Base-by-base conservation (phyloP, 2,329 filamentous ascomycete species). In the Venturia asperata region DNA sequence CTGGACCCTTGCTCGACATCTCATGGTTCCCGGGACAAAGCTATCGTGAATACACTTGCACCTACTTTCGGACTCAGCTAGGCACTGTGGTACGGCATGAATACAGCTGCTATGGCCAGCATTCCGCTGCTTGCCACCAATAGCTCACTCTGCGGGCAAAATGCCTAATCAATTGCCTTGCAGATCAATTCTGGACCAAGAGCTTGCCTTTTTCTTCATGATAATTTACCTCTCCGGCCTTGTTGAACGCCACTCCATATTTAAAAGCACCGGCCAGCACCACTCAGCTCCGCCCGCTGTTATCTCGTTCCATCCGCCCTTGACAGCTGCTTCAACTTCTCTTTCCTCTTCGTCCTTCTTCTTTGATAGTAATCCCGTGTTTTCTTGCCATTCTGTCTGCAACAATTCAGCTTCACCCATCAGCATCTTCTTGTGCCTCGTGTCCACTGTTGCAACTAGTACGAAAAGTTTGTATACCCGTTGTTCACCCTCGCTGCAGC, bases 191-290 rank as follows among this genome's bases (percentile, higher is more conserved):
- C 52, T 37, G 52, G 52, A n/a, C 52, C 52, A 13, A 21, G 19
- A 34, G 19, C 2, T 37, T 58, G 52, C 52, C 52, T 58, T 37
- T 34, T 37, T 21, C 52, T 21, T 58, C 52, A 58, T 37, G n/a
- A 58, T 58, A 39, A 58, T 58, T 37, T 58, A 37, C 52, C 52
- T 9, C n/a, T 37, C n/a, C 17, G 1, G 27, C 19, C 15, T 13
- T 34, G 52, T 13, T 34, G 52, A 58, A 19, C 52, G 52, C 52
- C 52, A 58, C 52, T 52, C 24, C 52, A 58, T 58, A 34, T 34
- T 34, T 34, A 3, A 58, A 27, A 58, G 52, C 52, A 58, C 30
- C 52, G 30, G 52, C 52, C 52, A 58, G 52, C 52, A 11, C 52
- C 52, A 58, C 30, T 34, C 30, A 34, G 30, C 30, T 34, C 30